These are phyloP conservation scores for Fusarium mundagurra DNA, from an alignment of 2,329 filamentous ascomycete genomes.

Conservation along the genomic window DNA sequence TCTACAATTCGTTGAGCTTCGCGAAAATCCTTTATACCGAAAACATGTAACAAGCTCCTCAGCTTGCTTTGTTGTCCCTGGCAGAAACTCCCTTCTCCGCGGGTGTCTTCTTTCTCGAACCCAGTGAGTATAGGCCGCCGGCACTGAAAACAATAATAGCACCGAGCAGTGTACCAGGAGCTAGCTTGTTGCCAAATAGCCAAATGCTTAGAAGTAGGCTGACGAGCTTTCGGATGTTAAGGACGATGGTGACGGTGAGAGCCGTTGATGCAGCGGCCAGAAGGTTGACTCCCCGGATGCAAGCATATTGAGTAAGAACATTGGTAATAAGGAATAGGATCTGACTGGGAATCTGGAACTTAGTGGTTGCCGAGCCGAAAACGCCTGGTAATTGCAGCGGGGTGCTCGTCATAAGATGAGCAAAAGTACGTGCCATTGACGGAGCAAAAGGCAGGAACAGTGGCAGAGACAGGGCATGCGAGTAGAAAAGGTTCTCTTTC, in stretches of 20 bases:
- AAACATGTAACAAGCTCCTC: background rate
- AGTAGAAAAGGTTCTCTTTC: slow-evolving; percentile 97
- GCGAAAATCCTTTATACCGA: background rate
- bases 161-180: slow-evolving; percentile 79
- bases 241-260: slow-evolving; percentile 93
- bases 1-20: slow-evolving; percentile 6
- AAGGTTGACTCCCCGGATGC: slow-evolving; percentile 96
- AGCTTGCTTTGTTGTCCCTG: slow-evolving; percentile 32
- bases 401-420: slow-evolving; percentile 70
- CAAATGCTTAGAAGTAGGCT: slow-evolving; percentile 92
- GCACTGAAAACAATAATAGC: slow-evolving; percentile 88
- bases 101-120: slow-evolving; percentile 54
- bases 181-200: slow-evolving; percentile 88
- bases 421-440: slow-evolving; percentile 71
- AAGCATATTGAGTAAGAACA: slow-evolving; percentile 90
- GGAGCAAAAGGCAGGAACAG: slow-evolving; percentile 79
- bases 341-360: slow-evolving; percentile 67
- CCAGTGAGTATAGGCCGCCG: slow-evolving; percentile 90
- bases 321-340: slow-evolving; percentile 77
- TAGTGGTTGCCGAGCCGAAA: slow-evolving; percentile 17
- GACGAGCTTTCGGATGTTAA: slow-evolving; percentile 94
- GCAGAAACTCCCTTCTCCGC: slow-evolving; percentile 10
- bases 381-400: slow-evolving; percentile 55
- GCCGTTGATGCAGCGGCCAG: slow-evolving; percentile 88
- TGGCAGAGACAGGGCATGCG: slow-evolving; percentile 77